A percentile compares a stretch with the other conserved stretches of the same genome.
These are phyloP conservation scores for Microcyclosporella mali DNA, from an alignment of 2,329 filamentous ascomycete species.

Conservation along the genomic window DNA sequence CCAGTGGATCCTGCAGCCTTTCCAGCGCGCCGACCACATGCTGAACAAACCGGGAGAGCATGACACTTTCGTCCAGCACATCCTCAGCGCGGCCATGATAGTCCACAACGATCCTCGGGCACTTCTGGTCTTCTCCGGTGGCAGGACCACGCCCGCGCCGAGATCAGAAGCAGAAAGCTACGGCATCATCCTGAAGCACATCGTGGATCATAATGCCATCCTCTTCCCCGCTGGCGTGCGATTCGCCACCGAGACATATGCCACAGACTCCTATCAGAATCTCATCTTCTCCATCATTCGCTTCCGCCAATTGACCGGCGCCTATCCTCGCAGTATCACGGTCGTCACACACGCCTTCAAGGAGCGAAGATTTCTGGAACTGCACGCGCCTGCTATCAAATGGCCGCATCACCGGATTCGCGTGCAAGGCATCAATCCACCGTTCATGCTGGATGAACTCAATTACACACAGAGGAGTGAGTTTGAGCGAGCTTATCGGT, in stretches of 20 bases:
- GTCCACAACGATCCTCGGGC: slow-evolving; percentile 42
- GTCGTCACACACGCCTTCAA: slow-evolving; percentile 47
- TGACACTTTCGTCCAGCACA: slow-evolving; percentile 70
- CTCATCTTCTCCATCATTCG: slow-evolving; percentile 67
- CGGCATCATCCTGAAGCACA: slow-evolving; percentile 10
- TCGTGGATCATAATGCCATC: slow-evolving; percentile 15
- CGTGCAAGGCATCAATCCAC: slow-evolving; percentile 42
- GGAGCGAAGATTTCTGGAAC: slow-evolving; percentile 36
- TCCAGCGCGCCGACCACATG: slow-evolving; percentile 50
- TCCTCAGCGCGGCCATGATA: slow-evolving; percentile 55
- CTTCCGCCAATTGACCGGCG: slow-evolving; percentile 37
- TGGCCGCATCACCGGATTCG: slow-evolving; percentile 38
- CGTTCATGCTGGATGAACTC: slow-evolving; percentile 35
- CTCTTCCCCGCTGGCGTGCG: slow-evolving; percentile 17
- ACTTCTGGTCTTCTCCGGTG: slow-evolving; percentile 69
- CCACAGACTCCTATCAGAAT: slow-evolving; percentile 83
- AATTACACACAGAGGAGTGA: slow-evolving; percentile 35
- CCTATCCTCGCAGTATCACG: slow-evolving; percentile 38
- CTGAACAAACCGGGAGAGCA: slow-evolving; percentile 58
- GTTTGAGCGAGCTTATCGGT: slow-evolving; percentile 31
- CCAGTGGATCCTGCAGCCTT: slow-evolving; percentile 64
- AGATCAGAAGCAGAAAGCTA: slow-evolving; percentile 27
- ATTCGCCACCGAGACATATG: slow-evolving; percentile 32
- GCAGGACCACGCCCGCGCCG: slow-evolving; percentile 31
- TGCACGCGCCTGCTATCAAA: slow-evolving; percentile 37